Base-by-base conservation (phyloP, 768 basidiomycete species). In the Podaxis rugospora region DNA sequence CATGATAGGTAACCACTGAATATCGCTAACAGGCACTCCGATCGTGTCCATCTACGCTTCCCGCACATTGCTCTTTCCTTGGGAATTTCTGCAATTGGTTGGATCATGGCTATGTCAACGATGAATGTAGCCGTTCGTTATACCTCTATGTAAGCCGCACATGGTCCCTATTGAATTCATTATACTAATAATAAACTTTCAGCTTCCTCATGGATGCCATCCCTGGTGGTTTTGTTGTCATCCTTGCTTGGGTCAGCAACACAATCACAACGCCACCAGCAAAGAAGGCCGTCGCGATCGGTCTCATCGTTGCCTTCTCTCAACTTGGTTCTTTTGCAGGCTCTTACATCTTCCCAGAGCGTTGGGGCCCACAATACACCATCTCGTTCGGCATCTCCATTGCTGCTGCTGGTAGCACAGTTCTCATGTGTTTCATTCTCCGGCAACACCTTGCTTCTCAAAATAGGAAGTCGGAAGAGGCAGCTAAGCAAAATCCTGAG, bases 261-360 rank as follows among this genome's bases (percentile, higher is more conserved):
- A 68, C 71, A 11, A 66, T 91, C 74, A 80, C 86, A 11, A 78
- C 80, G 13, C 84, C 89, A 16, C 77, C 87, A 10, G 80, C 85
- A 23, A 89, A 89, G 70, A 82, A 88, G 10, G 83, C 87, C 6
- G 83, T 88, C 27, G 83, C 86, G 14, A 76, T 90, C 60, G 88
- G 85, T 14, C 74, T 85, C 62, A 76, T 87, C 68, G 86, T 87
- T 68, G 82, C 83, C 21, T 85, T 86, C 70, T 82, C 85, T n/a
- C 47, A 84, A 85, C 76, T 70, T 6, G 69, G 66, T 11, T 57
- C 87, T 68, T 76, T 90, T 47, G 77, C 83, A n/a, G 88, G 88
- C 54, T 81, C 86, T 67, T 87, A 84, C 62, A 67, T 81, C 44
- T 84, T 80, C 78, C 82, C 79, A 9, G 70, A 65, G 51, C 61